phyloP scores from a whole-genome alignment of 768 basidiomycete species.

The Asterophora lycoperdoides region DNA sequence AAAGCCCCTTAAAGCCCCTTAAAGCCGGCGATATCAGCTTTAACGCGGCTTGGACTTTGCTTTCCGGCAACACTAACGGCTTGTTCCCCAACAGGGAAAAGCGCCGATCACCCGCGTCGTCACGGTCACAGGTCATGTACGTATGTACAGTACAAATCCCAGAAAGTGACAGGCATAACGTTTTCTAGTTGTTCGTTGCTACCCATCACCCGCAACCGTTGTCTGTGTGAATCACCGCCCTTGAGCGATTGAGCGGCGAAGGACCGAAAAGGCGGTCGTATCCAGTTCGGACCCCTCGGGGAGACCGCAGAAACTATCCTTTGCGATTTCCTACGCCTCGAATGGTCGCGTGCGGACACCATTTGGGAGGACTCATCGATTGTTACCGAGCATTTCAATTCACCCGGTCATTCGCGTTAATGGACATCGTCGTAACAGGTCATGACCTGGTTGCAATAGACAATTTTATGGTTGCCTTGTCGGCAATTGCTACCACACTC shows the following conservation, averaged over 20 bases:
- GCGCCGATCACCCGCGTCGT: no score
- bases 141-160: neutral
- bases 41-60: no score
- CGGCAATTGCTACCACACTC: conserved; percentile 16
- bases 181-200: conserved; percentile 17
- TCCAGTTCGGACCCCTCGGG: conserved; percentile 16
- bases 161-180: conserved; percentile 4
- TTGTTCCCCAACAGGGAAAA: no score
- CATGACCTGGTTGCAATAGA: conserved; percentile 15
- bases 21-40: no score
- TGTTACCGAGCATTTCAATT: conserved; percentile 13
- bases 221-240: conserved; percentile 13
- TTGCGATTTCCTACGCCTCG: neutral
- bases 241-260: conserved; percentile 8
- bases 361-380: conserved; percentile 9
- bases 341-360: conserved; percentile 9
- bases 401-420: conserved; percentile 1
- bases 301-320: conserved; percentile 7
- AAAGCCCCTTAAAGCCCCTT: no score
- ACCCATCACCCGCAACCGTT: conserved; percentile 14
- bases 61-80: no score
- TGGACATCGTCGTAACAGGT: conserved; percentile 6
- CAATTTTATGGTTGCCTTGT: conserved; percentile 17
- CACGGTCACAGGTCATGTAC: conserved; percentile 8
- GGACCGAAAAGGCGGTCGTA: neutral